Evolutionary conservation across 164 flowering plant species (phyloP), one percentile per base, ranked within the genome.

Genomic region (Paratinospora sagittata): DNA sequence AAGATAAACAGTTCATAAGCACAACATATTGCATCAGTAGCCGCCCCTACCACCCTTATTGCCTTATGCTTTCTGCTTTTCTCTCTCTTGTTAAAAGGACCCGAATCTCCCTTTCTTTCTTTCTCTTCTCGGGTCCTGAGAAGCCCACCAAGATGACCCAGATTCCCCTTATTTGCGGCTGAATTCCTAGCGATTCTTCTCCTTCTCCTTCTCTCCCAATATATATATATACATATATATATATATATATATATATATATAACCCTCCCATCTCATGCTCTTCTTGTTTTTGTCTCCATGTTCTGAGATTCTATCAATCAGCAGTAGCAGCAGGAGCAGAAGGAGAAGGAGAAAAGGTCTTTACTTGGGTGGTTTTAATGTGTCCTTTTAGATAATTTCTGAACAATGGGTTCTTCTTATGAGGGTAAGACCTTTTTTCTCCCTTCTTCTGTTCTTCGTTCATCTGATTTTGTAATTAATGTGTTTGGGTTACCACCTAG

Each of bases 371-470:
- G 72, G 67, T 72, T 70, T 55, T 55, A 75, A 78, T 21, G 63
- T 76, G 74, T 82, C 80, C 81, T 83, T 84, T 85, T 72, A 71
- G 79, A 66, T 36, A 34, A 61, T 52, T 70, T 19, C 74, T 68
- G 68, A 70, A 36, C 76, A 27, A 81, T 81, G 84, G 88, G 76
- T 76, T 80, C 86, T 66, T 74, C 86, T 72, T 76, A 72, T 68
- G 81, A 79, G 45, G 88, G 90, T 84, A 79, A 45, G 72, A 19
- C 21, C n/a, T 39, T 14, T 52, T 58, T 10, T 63, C 58, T 63
- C 58, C 26, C 43, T 17, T 62, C 52, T 34, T 9, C n/a, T n/a
- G n/a, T 34, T 66, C 61, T 21, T 61, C 8, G 19, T 61, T 61
- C 26, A 12, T 24, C 6, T 61, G 11, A 10, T 61, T 61, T 12